These are phyloP conservation scores for Chernovozyma aurita DNA, from an alignment of 1,139 yeast genomes.

Conservation along the genomic window DNA sequence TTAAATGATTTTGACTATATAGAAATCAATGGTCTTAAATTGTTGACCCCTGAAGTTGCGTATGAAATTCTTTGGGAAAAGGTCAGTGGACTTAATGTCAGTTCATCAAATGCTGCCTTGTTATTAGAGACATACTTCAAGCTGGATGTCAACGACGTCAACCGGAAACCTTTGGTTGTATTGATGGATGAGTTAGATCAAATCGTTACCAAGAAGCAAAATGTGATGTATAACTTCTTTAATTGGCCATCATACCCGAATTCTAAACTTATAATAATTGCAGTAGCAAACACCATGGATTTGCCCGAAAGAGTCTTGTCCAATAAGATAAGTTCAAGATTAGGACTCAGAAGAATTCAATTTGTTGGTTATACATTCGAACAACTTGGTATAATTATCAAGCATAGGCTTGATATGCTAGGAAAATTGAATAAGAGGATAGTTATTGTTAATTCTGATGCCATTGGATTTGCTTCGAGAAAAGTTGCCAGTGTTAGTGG, in stretches of 20 bases:
- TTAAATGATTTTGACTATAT: constrained; percentile 62
- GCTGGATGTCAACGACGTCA: constrained; percentile 14
- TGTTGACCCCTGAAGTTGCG: constrained; percentile 79
- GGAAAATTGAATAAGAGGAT: constrained; percentile 34
- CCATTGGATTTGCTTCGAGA: constrained; percentile 87
- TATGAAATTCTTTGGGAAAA: constrained; percentile 81
- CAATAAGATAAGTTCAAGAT: constrained; percentile 84
- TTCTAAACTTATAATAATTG: constrained; percentile 81
- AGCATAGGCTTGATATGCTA: constrained; percentile 59
- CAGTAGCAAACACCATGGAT: constrained; percentile 97
- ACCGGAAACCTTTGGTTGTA: constrained; percentile 60
- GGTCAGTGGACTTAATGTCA: constrained; percentile 57
- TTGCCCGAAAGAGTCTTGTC: constrained; percentile 85
- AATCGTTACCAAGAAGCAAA: constrained; percentile 77
- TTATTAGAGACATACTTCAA: constrained; percentile 37
- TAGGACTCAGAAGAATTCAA: constrained; percentile 83
- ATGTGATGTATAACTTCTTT: constrained; percentile 91
- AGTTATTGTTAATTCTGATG: constrained; percentile 60
- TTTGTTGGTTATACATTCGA: constrained; percentile 84
- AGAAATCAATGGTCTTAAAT: constrained; percentile 88
- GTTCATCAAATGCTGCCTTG: constrained; percentile 57
- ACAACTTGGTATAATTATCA: constrained; percentile 73
- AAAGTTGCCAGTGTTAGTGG: constrained; percentile 96
- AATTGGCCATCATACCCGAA: constrained; percentile 90
- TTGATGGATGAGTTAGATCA: constrained; percentile 92